These are phyloP conservation scores for Clavispora asparagi DNA, from an alignment of 805 yeast genomes.

Conservation along the genomic window DNA sequence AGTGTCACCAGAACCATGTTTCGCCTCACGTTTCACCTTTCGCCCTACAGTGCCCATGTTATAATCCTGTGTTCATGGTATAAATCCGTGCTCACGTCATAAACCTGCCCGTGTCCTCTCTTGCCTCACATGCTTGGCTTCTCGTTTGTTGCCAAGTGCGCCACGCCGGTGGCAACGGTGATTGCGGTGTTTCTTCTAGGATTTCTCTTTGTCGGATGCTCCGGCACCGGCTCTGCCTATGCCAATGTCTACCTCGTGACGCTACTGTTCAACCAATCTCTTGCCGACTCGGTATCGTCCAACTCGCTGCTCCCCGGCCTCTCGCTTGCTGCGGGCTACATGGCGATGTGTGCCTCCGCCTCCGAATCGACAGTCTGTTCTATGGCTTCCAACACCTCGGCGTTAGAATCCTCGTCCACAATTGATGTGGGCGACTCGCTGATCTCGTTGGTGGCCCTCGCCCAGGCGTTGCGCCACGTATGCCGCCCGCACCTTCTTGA, in stretches of 20 bases:
- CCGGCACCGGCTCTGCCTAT: conserved; percentile 34
- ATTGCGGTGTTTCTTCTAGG: conserved; percentile 47
- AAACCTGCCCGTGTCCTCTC: too few species aligned
- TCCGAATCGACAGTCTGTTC: conserved; percentile 32
- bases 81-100: too few species aligned
- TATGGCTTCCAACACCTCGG: conserved; percentile 20
- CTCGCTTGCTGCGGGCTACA: conserved; percentile 47
- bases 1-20: too few species aligned
- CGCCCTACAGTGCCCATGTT: too few species aligned
- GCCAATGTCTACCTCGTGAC: conserved; percentile 47
- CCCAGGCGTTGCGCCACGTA: conserved; percentile 39
- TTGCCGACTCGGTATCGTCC: conserved; percentile 26
- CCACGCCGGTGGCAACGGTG: conserved; percentile 31
- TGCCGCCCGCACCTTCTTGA: conserved; percentile 53
- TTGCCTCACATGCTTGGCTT: conserved; percentile 11
- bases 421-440: conserved; percentile 26
- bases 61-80: too few species aligned
- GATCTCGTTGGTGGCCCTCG: conserved; percentile 45
- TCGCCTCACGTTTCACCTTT: too few species aligned
- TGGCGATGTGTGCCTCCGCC: conserved; percentile 49
- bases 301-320: conserved; percentile 33
- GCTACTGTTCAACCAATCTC: conserved; percentile 45
- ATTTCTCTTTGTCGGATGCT: conserved; percentile 55
- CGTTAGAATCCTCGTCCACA: conserved; percentile 21
- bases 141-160: conserved; percentile 6